A percentile compares a stretch with the other conserved stretches of the same genome.
Conservation (phyloP, 306 rosid genomes). For the Cicer pinnatifidum region DNA sequence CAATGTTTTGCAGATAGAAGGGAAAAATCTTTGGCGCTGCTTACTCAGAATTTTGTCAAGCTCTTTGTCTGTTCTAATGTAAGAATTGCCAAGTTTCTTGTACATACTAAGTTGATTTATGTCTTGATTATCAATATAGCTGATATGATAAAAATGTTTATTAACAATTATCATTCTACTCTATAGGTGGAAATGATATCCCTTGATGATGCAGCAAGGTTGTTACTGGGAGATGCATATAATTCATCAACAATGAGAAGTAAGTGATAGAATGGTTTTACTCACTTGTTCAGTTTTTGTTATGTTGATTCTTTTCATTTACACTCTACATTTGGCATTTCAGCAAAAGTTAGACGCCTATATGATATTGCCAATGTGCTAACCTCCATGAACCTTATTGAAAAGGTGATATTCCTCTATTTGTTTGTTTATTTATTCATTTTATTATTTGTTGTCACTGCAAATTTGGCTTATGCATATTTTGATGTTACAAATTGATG, state of each 20-base stretch:
- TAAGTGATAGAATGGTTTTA: conserved; percentile 39
- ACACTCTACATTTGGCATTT: conserved; percentile 40
- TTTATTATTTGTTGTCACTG: not conserved
- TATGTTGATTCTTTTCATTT: conserved; percentile 23
- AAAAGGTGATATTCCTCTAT: conserved; percentile 65
- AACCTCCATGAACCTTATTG: conserved; percentile 84
- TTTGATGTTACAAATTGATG: conserved; percentile 28
- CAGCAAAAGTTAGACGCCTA: conserved; percentile 96
- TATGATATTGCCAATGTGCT: conserved; percentile 94
- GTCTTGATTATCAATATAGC: not conserved
- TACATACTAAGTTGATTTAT: not conserved
- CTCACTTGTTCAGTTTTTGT: not conserved
- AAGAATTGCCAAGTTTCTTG: conserved; percentile 42
- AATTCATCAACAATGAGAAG: conserved; percentile 84
- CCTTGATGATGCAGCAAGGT: conserved; percentile 90
- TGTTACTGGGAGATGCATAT: conserved; percentile 82
- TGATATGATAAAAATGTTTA: not conserved
- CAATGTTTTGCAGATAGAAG: conserved; percentile 65
- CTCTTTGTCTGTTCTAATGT: conserved; percentile 87
- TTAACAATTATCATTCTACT: conserved; percentile 25
- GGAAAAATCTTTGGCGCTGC: conserved; percentile 89
- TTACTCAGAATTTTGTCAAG: conserved; percentile 92
- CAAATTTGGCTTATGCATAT: conserved; percentile 9
- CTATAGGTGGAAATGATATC: conserved; percentile 71
- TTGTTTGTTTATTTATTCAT: not conserved